Evolutionary conservation across 345 rosid species (phyloP), one percentile per base, ranked within the genome.

Genomic region (Atalantia buxifolia): DNA sequence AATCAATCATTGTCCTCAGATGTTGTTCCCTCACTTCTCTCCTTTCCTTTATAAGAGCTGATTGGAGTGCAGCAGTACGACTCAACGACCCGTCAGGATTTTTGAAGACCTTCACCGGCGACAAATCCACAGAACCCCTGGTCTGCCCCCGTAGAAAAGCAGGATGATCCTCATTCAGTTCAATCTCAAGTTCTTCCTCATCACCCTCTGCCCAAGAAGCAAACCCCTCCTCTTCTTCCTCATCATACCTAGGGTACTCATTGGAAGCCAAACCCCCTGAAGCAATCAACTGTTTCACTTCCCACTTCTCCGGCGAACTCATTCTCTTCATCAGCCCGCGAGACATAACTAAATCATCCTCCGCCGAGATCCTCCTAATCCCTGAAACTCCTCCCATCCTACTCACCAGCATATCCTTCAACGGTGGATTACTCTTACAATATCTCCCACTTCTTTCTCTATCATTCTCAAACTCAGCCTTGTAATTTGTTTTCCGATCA

Each of bases 161-260:
- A 53, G 96, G 99, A 73, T 89, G 94, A 55, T 92, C 97, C 71
- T 93, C 97, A 40, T 93, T 95, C 87, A 93, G 53, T 90, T 92
- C 98, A 80, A 93, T 88, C 87, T 93, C 99, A 83, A 95, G 92
- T 84, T 92, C 94, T 78, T 93, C 96, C 89, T 93, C 97, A 66
- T 87, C 92, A 61, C 91, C 93, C 82, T 92, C 96, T 69, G 90
- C 97, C 76, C 88, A 89, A 78, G 91, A 90, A 77, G 85, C 73
- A 87, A 93, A 70, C 48, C 94, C 99, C 83, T 91, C 93, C 28
- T 89, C 57, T 53, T 53, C 94, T 31, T 95, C 96, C 8, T 93
- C 93, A 82, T 95, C 97, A 85, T 88, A 91, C 90, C 84, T 82
- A 1, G 97, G 98, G 81, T 85, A 82, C 75, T 93, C 96, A 68